phyloP scores from a whole-genome alignment of 2,329 filamentous ascomycete genomes.

The Epichloe elymi region DNA sequence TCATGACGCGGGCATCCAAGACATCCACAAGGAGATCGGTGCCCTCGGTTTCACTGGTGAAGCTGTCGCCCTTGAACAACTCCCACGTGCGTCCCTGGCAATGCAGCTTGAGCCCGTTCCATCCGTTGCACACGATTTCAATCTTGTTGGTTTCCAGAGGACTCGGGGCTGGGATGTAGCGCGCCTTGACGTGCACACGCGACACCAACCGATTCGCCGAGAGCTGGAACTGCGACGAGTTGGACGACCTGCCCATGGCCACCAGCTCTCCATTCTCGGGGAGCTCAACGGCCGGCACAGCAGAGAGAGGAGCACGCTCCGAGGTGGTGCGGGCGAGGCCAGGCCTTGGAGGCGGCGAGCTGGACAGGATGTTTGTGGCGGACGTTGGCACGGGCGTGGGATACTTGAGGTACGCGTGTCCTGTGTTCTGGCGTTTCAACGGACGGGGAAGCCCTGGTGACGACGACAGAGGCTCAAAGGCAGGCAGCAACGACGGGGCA shows the following conservation, averaged over 20 bases:
- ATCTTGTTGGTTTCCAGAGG: conserved; percentile 63
- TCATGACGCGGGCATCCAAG: conserved; percentile 76
- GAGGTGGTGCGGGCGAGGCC: conserved; percentile 46
- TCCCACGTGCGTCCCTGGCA: conserved; percentile 82
- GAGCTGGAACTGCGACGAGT: conserved; percentile 89
- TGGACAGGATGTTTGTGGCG: conserved; percentile 80
- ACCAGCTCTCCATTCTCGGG: conserved; percentile 69
- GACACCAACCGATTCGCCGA: conserved; percentile 88
- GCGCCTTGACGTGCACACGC: conserved; percentile 80
- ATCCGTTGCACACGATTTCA: conserved; percentile 82
- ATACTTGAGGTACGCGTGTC: conserved; percentile 51
- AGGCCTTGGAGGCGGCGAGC: conserved; percentile 54
- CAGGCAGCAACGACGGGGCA: conserved; percentile 57
- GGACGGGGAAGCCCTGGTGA: conserved; percentile 60
- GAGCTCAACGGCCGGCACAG: conserved; percentile 72
- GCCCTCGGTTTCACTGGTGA: conserved; percentile 77
- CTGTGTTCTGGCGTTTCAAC: conserved; percentile 49
- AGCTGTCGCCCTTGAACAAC: conserved; percentile 74
- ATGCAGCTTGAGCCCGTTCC: conserved; percentile 90
- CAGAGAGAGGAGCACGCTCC: conserved; percentile 70
- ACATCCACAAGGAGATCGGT: conserved; percentile 92
- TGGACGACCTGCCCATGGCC: conserved; percentile 85
- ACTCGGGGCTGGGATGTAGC: conserved; percentile 58
- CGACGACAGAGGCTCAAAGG: conserved; percentile 70
- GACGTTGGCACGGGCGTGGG: conserved; percentile 91